Percentiles rank a stretch among this genome's conserved stretches.
These are phyloP conservation scores for Tritrichomonas musculus DNA, from an alignment of 208 protist species.

Conservation along the genomic window DNA sequence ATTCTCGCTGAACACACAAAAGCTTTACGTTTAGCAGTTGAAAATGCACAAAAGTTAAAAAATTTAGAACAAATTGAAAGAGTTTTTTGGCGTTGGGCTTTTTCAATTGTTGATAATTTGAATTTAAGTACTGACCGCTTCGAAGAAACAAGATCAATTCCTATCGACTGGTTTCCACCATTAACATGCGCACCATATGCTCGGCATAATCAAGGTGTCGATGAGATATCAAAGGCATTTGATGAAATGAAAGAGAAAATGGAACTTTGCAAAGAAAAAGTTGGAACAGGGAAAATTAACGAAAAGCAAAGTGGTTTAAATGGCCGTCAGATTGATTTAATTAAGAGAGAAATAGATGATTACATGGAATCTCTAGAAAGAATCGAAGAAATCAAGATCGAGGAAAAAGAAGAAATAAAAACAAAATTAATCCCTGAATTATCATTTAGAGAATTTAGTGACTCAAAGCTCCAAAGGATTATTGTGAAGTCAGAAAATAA, in stretches of 20 bases:
- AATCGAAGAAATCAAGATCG: not conserved
- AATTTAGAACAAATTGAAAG: not conserved
- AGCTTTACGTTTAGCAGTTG: not conserved
- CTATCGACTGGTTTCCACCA: not conserved
- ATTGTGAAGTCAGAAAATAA: not conserved
- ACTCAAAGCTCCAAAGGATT: not conserved
- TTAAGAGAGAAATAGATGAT: constrained; percentile 26
- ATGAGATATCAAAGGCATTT: not conserved
- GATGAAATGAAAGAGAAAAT: not conserved
- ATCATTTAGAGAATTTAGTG: not conserved
- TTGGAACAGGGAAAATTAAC: not conserved
- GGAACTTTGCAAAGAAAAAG: not conserved
- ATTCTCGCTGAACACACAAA: not conserved
- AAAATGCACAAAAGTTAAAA: not conserved
- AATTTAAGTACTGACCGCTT: not conserved
- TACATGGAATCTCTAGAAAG: not conserved
- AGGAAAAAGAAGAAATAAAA: not conserved
- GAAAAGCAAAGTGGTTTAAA: not conserved
- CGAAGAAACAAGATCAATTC: not conserved
- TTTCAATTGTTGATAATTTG: not conserved
- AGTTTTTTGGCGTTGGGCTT: not conserved
- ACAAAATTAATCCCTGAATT: not conserved
- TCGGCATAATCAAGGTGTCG: not conserved
- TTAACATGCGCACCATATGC: not conserved
- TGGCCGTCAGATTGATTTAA: not conserved